Conservation (phyloP, 352 stramenopile species). For the Ophiocytium majus region DNA sequence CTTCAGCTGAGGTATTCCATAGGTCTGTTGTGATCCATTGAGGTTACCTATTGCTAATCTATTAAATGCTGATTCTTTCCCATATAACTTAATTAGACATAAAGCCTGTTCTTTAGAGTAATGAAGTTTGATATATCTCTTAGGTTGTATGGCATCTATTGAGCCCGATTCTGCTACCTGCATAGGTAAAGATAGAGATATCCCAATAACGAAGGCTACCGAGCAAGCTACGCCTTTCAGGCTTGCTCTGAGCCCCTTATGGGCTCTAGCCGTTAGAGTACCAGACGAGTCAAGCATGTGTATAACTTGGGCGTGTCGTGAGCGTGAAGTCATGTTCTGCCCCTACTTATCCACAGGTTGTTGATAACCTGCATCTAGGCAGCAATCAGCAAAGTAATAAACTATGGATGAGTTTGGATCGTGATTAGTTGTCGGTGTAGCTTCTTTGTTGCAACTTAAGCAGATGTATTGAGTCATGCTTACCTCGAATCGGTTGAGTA, state of each 20-base stretch:
- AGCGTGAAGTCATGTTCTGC: no score
- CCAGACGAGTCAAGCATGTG: not conserved
- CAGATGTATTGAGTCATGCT: no score
- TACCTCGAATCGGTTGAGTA: constrained; percentile 4
- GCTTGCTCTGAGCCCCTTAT: not conserved
- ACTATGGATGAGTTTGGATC: no score
- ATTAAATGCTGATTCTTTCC: not conserved
- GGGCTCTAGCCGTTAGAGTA: constrained; percentile 9
- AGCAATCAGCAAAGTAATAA: no score
- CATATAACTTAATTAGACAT: not conserved
- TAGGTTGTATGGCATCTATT: not conserved
- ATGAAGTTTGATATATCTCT: not conserved
- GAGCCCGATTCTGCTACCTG: not conserved
- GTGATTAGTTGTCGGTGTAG: no score
- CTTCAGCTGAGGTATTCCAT: not conserved
- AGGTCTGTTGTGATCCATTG: not conserved
- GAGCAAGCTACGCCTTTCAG: not conserved
- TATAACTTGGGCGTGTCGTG: no score
- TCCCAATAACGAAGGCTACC: constrained; percentile 13
- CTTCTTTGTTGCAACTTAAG: no score
- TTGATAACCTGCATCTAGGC: no score
- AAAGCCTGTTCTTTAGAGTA: not conserved
- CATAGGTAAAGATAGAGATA: constrained; percentile 12
- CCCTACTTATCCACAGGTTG: no score
- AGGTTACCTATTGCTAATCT: not conserved